Conservation (phyloP, 1,284 basidiomycete species). For the Pseudozyma thailandica region DNA sequence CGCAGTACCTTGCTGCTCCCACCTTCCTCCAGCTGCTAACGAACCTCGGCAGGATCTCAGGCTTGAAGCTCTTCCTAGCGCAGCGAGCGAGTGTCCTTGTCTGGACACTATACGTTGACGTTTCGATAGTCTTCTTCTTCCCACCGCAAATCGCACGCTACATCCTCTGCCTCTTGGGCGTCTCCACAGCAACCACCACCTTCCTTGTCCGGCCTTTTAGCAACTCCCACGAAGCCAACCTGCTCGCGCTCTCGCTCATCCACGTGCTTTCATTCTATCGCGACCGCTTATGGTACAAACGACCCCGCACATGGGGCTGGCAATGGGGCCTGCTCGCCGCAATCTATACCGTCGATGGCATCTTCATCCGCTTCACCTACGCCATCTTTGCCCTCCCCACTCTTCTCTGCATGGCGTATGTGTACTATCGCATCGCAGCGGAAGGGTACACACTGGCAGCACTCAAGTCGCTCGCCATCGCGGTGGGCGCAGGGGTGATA, state of each 20-base stretch:
- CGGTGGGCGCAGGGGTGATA: neutral
- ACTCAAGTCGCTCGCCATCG: constrained; percentile 6
- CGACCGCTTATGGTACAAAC: constrained; percentile 11
- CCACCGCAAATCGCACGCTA: constrained; percentile 9
- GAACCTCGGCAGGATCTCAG: neutral
- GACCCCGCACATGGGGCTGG: neutral
- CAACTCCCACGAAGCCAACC: constrained; percentile 62
- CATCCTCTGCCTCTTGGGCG: constrained; percentile 47
- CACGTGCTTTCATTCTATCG: constrained; percentile 2
- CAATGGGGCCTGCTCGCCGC: constrained; percentile 18
- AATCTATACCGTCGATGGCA: constrained; percentile 33
- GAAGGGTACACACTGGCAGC: neutral
- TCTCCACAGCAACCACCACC: constrained; percentile 57
- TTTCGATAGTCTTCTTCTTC: constrained; percentile 3
- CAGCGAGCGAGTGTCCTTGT: constrained; percentile 16
- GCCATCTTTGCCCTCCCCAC: constrained; percentile 57
- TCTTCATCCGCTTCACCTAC: constrained; percentile 66
- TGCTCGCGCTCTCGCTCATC: constrained; percentile 40
- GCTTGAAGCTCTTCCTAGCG: constrained; percentile 12
- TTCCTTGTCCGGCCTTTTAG: constrained; percentile 67
- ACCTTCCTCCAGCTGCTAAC: neutral
- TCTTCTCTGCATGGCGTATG: constrained; percentile 2
- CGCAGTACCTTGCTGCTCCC: constrained; percentile 6
- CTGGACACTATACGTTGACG: constrained; percentile 21
- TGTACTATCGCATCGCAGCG: neutral